phyloP scores from a whole-genome alignment of 129 eudicot genomes.

The carrot (Daucus carota) region DH1_v3.0 NC_030387.2:1877001-1877500 shows the following conservation, averaged over 20 bases:
- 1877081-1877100: too few relatives aligned
- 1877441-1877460: constrained; percentile 76
- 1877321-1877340: neutral
- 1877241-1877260: neutral
- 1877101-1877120: constrained; percentile 19
- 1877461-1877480: constrained; percentile 96
- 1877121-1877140: constrained; percentile 65
- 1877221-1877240: neutral
- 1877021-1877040: neutral
- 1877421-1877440: constrained; percentile 69
- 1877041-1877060: neutral
- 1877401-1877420: constrained; percentile 82
- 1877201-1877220: constrained; percentile 92
- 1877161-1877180: constrained; percentile 71
- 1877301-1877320: neutral
- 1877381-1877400: constrained; percentile 46
- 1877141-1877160: constrained; percentile 53
- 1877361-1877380: neutral
- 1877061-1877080: neutral
- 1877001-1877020: neutral
- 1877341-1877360: neutral
- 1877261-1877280: neutral
- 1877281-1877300: neutral
- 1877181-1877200: constrained; percentile 94
- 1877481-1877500: constrained; percentile 97